These are phyloP conservation scores for Zea luxurians DNA, from an alignment of 176 grass and related monocot genomes.

Conservation along the genomic window DNA sequence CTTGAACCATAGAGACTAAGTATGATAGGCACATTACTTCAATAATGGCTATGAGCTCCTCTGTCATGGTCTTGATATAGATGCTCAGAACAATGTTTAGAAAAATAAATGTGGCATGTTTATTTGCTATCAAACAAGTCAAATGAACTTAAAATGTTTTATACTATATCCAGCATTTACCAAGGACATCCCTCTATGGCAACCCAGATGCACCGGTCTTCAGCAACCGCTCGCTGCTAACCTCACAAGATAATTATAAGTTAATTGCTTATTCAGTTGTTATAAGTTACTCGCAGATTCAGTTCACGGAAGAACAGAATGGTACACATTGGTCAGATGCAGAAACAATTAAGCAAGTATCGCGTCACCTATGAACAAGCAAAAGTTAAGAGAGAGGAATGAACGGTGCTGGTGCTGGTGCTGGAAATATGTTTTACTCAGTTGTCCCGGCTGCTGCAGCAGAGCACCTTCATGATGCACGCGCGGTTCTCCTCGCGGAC, in stretches of 20 bases:
- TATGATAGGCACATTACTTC: too few relatives aligned
- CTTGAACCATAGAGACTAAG: too few relatives aligned
- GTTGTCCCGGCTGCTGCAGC: background rate
- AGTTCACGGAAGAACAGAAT: too few relatives aligned
- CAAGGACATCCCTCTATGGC: conserved; percentile 67
- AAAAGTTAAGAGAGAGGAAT: background rate
- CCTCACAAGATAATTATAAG: too few relatives aligned
- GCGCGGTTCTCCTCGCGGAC: background rate
- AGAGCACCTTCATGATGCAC: background rate
- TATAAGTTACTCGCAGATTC: too few relatives aligned
- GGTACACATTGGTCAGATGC: too few relatives aligned
- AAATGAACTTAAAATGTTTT: conserved; percentile 20
- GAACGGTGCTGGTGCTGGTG: background rate
- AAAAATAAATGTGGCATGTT: conserved; percentile 26
- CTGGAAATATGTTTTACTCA: background rate
- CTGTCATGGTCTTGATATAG: conserved; percentile 85
- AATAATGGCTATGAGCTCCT: too few relatives aligned
- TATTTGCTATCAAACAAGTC: conserved; percentile 7
- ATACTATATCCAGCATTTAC: conserved; percentile 51
- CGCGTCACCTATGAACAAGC: background rate
- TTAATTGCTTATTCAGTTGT: too few relatives aligned
- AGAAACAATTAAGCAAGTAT: background rate
- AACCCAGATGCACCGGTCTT: too few relatives aligned
- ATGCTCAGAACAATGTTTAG: conserved; percentile 83
- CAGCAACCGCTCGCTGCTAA: too few relatives aligned